Base-by-base conservation (phyloP, 768 basidiomycete species). In the Agaricus subrufescens region DNA sequence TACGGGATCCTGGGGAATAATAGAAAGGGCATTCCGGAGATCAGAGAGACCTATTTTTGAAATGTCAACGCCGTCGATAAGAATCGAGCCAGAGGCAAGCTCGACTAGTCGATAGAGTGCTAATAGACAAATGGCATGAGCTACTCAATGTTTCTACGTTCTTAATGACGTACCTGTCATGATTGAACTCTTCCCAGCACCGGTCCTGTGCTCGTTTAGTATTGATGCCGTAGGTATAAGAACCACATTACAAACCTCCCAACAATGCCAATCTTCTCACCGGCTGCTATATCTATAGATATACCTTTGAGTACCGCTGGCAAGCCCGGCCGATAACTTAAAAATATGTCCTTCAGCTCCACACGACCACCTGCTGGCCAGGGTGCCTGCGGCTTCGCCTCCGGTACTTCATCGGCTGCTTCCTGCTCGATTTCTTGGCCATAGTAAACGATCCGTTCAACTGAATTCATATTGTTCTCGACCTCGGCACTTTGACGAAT, bases 391-490 rank as follows among this genome's bases (percentile, higher is more conserved):
- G 86, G 87, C 60, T 80, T 82, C 27, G 67, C 74, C 14, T 84
- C 85, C 0, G 83, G 76, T 15, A 87, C 68, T 40, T 85, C 77
- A 62, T 89, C 83, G 1, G 87, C 79, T 1, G 87, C 81, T 69
- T 95, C 93, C 67, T 94, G 88, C 66, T 94, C 91, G 15, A 97
- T 75, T 29, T 84, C 79, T 19, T 80, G 79, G 42, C 87, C 85
- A 63, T 97, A 97, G 66, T 93, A 82, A 3, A 92, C 73, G 15
- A 98, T 76, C 26, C 94, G 86, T 66, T 91, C 89, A 7, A 91
- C 88, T n/a, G 85, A 83, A 66, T 93, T 93, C 90, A 95, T 94
- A 69, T 94, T 82, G 68, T 97, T 96, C 69, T 96, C 93, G 10
- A 94, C 86, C 66, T 95, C 93, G 2, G 89, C 85, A 39, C 77